phyloP scores from a whole-genome alignment of 1,284 basidiomycete species.

The Volvariella surrecta region DNA sequence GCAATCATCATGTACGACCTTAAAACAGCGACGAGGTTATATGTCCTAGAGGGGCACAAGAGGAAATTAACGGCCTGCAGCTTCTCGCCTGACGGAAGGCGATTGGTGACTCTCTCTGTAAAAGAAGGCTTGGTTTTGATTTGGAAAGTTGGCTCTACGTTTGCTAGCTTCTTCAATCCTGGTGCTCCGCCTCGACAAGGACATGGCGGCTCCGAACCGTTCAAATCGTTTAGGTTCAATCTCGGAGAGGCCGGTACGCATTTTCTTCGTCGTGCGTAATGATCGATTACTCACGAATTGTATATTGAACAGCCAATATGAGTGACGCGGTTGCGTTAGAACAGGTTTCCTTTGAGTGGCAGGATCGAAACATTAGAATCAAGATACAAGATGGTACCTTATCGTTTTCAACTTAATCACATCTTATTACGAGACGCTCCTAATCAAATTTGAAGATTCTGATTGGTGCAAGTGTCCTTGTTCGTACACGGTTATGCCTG shows the following conservation, averaged over 20 bases:
- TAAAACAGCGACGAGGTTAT: slow-evolving; percentile 90
- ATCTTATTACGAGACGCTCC: no score
- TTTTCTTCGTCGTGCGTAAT: background rate
- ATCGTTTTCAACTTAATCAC: slow-evolving; percentile 65
- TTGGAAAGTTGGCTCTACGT: slow-evolving; percentile 85
- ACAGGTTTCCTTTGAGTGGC: slow-evolving; percentile 78
- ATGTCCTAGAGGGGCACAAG: slow-evolving; percentile 90
- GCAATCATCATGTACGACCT: slow-evolving; percentile 95
- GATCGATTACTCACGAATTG: background rate
- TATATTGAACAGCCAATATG: slow-evolving; percentile 49
- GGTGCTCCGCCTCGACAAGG: slow-evolving; percentile 91
- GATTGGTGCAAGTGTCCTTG: no score
- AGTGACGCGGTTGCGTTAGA: slow-evolving; percentile 63
- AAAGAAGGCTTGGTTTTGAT: slow-evolving; percentile 78
- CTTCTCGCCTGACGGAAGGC: slow-evolving; percentile 89
- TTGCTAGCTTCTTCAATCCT: slow-evolving; percentile 85
- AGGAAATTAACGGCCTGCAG: slow-evolving; percentile 72
- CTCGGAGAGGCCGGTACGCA: slow-evolving; percentile 53
- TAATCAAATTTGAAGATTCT: no score
- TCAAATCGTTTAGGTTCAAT: slow-evolving; percentile 76
- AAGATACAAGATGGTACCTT: slow-evolving; percentile 74
- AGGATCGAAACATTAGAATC: slow-evolving; percentile 73
- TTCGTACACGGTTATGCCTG: no score
- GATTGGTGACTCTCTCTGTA: slow-evolving; percentile 83
- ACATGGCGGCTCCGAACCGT: slow-evolving; percentile 72